phyloP scores from a whole-genome alignment of 148 eudicot genomes.

The Cornus controversa region DNA sequence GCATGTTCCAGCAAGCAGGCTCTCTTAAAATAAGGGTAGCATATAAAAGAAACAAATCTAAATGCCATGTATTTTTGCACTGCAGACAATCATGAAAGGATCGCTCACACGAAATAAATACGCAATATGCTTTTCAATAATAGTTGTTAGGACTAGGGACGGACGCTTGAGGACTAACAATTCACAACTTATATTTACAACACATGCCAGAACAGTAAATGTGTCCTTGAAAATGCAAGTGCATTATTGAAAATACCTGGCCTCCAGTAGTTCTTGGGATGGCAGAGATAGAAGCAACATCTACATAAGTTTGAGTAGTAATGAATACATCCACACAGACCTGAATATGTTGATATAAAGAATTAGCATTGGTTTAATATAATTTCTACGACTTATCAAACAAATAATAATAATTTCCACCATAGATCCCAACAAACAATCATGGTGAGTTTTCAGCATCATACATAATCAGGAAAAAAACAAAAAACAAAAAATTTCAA shows the following conservation, averaged over 20 bases:
- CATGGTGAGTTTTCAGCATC: not conserved
- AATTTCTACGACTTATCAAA: too few relatives aligned
- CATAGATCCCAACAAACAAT: slow-evolving; percentile 8
- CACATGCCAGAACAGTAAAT: slow-evolving; percentile 1
- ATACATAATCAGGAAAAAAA: not conserved
- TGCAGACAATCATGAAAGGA: not conserved
- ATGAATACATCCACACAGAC: slow-evolving; percentile 91
- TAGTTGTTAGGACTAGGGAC: not conserved
- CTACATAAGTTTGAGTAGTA: slow-evolving; percentile 85
- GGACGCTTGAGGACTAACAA: not conserved
- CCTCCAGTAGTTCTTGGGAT: slow-evolving; percentile 98
- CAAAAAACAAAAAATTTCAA: not conserved
- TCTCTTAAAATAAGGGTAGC: not conserved
- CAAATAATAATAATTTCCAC: not conserved
- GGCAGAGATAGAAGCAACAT: slow-evolving; percentile 86
- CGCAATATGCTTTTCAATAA: not conserved
- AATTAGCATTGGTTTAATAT: not conserved
- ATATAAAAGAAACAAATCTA: not conserved
- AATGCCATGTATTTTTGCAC: not conserved
- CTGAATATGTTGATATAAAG: slow-evolving; percentile 37
- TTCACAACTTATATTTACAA: not conserved
- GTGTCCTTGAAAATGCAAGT: not conserved
- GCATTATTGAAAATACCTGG: slow-evolving; percentile 51
- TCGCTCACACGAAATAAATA: not conserved
- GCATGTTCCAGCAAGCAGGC: not conserved